A percentile compares a stretch with the other conserved stretches of the same genome.
Evolutionary conservation across 2,329 filamentous ascomycete genomes (phyloP).

Genomic region (Pseudogymnoascus sp.): DNA sequence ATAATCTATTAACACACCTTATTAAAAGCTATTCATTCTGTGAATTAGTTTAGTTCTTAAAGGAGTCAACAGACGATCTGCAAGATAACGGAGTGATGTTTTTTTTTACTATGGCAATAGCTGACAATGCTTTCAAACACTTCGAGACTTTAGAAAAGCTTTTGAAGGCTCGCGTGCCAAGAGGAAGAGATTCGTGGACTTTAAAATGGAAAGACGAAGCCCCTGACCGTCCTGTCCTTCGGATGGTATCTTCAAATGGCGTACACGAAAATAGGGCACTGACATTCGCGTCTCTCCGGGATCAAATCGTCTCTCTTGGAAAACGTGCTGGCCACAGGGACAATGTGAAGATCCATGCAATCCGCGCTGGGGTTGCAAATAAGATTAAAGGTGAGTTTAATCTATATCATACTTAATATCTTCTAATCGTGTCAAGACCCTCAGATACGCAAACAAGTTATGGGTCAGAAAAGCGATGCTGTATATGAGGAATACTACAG

Average conservation of each 20-base stretch:
- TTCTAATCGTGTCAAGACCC: neutral
- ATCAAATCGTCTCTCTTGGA: neutral
- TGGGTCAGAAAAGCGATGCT: neutral
- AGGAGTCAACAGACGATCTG: neutral
- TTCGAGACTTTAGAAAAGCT: neutral
- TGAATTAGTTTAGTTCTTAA: neutral
- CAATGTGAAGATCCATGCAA: neutral
- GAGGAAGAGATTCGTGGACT: neutral
- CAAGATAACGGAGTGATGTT: neutral
- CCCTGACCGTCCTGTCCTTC: slow-evolving; percentile 1
- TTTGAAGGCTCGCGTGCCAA: neutral
- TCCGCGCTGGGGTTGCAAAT: slow-evolving; percentile 3
- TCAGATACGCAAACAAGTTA: slow-evolving; percentile 4
- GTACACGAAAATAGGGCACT: slow-evolving; percentile 1
- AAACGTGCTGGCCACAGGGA: slow-evolving; percentile 3
- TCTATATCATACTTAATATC: neutral
- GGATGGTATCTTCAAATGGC: neutral
- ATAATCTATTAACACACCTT: neutral
- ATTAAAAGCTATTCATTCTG: neutral
- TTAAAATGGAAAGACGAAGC: slow-evolving; percentile 4
- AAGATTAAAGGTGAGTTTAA: neutral
- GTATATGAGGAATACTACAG: neutral
- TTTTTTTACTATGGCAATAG: slow-evolving; percentile 4
- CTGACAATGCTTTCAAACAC: slow-evolving; percentile 2
- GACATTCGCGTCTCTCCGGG: neutral